A percentile compares a stretch with the other conserved stretches of the same genome.
phyloP scores from a whole-genome alignment of 441 rosid species.

The Theobroma grandiflorum region DNA sequence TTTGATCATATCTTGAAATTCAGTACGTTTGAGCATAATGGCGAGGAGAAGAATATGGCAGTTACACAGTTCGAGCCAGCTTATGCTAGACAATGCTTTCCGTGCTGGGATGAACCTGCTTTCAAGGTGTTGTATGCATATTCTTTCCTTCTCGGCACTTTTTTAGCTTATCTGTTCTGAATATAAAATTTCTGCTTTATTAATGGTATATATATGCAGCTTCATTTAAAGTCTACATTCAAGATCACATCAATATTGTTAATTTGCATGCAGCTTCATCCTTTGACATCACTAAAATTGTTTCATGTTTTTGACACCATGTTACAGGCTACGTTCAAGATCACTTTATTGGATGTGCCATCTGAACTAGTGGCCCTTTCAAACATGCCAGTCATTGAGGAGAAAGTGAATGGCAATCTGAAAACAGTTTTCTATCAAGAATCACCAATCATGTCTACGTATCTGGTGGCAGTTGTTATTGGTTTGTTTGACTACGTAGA shows the following conservation, averaged over 20 bases:
- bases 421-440: constrained; percentile 82
- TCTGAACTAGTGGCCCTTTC: constrained; percentile 84
- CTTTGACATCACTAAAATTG: background rate
- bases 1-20: background rate
- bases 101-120: constrained; percentile 98
- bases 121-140: constrained; percentile 66
- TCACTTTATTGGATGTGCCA: constrained; percentile 77
- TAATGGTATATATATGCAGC: too few relatives aligned
- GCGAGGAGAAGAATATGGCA: constrained; percentile 95
- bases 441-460: constrained; percentile 95
- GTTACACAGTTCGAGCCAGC: constrained; percentile 97
- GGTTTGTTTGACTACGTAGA: constrained; percentile 92
- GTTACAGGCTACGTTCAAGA: constrained; percentile 87
- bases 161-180: too few relatives aligned
- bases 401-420: constrained; percentile 66
- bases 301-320: constrained; percentile 8
- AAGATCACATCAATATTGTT: background rate
- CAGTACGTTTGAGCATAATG: constrained; percentile 78
- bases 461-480: constrained; percentile 91
- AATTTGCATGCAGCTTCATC: background rate
- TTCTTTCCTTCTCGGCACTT: background rate
- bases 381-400: constrained; percentile 80
- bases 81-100: constrained; percentile 95
- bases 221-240: background rate
- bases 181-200: too few relatives aligned